These are phyloP conservation scores for Coprinopsis sp. DNA, from an alignment of 768 basidiomycete genomes.

Conservation along the genomic window DNA sequence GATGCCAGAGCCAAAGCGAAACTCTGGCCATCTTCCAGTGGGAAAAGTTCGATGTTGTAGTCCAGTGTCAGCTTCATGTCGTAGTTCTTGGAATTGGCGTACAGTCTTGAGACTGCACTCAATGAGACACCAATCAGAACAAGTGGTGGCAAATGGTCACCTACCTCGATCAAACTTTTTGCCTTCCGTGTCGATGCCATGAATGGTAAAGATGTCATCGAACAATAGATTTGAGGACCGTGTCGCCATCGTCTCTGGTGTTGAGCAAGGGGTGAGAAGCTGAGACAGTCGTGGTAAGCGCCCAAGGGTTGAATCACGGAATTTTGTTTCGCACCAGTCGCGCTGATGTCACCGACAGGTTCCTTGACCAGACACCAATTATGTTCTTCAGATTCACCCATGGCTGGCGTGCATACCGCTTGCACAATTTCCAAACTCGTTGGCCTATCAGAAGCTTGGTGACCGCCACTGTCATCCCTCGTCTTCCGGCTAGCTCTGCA, in stretches of 20 bases:
- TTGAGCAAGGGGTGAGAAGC: constrained; percentile 3
- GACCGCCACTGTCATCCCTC: constrained; percentile 31
- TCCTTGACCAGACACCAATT: too few species aligned
- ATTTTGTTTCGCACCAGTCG: neutral
- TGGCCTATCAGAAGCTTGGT: constrained; percentile 13
- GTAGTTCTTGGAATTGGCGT: constrained; percentile 85
- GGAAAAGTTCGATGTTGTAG: constrained; percentile 90
- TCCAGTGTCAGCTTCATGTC: constrained; percentile 92
- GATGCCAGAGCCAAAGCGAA: constrained; percentile 86
- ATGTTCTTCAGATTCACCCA: constrained; percentile 2
- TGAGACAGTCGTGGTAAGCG: constrained; percentile 1
- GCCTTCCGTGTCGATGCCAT: constrained; percentile 83
- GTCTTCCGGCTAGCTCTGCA: constrained; percentile 34
- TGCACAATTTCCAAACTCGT: neutral
- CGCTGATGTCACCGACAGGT: neutral
- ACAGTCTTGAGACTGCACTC: constrained; percentile 84
- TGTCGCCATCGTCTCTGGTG: constrained; percentile 40
- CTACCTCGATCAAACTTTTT: constrained; percentile 98
- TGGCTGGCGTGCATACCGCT: neutral
- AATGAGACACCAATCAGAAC: constrained; percentile 10
- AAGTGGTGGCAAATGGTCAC: constrained; percentile 20
- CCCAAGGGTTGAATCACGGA: too few species aligned
- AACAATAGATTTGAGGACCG: constrained; percentile 77
- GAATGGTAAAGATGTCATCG: constrained; percentile 88
- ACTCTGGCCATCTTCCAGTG: constrained; percentile 58